phyloP scores from a whole-genome alignment of 371 early-diverging fungal species.

The Gilbertella persicaria region DNA sequence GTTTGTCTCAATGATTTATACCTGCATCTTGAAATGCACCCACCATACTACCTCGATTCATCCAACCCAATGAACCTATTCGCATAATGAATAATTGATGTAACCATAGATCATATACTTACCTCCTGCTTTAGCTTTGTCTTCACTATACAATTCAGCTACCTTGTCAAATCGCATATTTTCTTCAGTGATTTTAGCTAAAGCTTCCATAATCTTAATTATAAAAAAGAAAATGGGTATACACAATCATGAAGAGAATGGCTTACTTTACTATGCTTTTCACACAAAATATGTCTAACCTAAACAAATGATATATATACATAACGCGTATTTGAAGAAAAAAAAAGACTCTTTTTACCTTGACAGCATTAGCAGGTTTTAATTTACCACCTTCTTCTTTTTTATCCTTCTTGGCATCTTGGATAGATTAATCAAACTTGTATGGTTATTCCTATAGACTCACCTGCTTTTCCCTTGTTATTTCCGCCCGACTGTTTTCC shows the following conservation, averaged over 20 bases:
- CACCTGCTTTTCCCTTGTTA: conserved; percentile 35
- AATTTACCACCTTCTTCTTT: conserved; percentile 58
- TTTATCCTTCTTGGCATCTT: background rate
- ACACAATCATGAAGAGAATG: conserved; percentile 6
- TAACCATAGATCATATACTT: conserved; percentile 5
- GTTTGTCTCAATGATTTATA: conserved; percentile 2
- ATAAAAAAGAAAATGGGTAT: background rate
- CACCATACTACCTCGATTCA: conserved; percentile 88
- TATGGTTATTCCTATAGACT: conserved; percentile 23
- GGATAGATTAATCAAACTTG: conserved; percentile 2
- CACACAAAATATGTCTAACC: conserved; percentile 88
- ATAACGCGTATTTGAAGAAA: background rate
- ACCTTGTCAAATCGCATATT: conserved; percentile 63
- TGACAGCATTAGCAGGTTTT: conserved; percentile 77
- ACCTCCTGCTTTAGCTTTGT: conserved; percentile 79
- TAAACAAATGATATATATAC: conserved; percentile 12
- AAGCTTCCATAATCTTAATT: conserved; percentile 54
- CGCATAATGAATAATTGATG: background rate
- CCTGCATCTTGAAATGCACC: conserved; percentile 88
- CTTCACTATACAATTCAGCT: conserved; percentile 85
- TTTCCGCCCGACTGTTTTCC: conserved; percentile 49
- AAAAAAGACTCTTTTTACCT: conserved; percentile 31
- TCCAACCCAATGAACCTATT: conserved; percentile 75
- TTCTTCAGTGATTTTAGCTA: conserved; percentile 60
- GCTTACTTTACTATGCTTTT: conserved; percentile 71